phyloP scores from a whole-genome alignment of 192 early-diverging fungal species.

The Coemansia sp. region DNA sequence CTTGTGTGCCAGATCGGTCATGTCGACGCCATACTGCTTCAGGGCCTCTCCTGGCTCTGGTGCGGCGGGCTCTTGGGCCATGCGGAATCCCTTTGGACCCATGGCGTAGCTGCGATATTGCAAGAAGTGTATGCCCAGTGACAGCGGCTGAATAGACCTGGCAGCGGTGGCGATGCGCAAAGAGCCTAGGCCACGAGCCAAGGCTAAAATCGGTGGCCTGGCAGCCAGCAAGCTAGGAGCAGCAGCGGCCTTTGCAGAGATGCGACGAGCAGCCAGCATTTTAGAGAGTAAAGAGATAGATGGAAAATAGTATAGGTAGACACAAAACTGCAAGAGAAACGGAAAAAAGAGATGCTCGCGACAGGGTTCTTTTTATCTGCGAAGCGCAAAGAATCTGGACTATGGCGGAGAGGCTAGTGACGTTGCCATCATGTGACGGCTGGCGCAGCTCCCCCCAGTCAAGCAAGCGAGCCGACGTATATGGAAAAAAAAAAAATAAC shows the following conservation, averaged over 20 bases:
- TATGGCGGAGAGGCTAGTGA: background rate
- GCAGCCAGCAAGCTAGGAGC: background rate
- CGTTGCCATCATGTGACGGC: background rate
- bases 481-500: background rate
- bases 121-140: background rate
- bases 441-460: background rate
- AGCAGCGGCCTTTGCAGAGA: background rate
- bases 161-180: background rate
- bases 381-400: background rate
- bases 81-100: constrained; percentile 53
- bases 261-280: constrained; percentile 5
- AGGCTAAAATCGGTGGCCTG: background rate
- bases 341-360: background rate
- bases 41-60: constrained; percentile 58
- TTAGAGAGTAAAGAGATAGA: background rate
- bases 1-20: constrained; percentile 72
- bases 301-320: background rate
- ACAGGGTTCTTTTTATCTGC: background rate
- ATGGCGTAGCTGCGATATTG: constrained; percentile 37
- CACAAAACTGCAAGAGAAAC: background rate
- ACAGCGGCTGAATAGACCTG: background rate
- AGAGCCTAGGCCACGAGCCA: background rate
- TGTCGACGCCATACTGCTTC: constrained; percentile 68
- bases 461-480: background rate
- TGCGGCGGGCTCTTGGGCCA: constrained; percentile 43